Conservation (phyloP, 768 basidiomycete species). For the Clavulina sp. region DNA sequence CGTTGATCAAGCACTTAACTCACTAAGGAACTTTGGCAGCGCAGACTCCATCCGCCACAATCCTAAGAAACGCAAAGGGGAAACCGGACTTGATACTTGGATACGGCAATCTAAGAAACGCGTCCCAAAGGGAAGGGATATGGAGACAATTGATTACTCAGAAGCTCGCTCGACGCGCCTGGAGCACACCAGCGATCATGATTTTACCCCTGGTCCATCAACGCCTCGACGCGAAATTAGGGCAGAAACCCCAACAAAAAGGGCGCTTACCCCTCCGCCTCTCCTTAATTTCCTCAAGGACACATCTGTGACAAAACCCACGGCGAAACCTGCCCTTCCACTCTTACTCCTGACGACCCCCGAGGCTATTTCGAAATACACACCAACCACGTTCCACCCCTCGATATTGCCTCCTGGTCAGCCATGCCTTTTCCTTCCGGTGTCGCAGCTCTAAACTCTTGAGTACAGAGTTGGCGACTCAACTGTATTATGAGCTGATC, state of each 20-base stretch:
- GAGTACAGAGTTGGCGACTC: conserved; percentile 42
- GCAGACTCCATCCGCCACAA: conserved; percentile 12
- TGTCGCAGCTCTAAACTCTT: background rate
- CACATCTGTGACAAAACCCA: conserved; percentile 24
- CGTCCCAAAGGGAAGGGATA: background rate
- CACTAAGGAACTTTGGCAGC: conserved; percentile 3
- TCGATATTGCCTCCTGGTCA: conserved; percentile 39
- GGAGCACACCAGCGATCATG: conserved; percentile 3
- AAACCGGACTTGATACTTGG: conserved; percentile 37
- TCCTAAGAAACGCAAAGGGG: conserved; percentile 33
- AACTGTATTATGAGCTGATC: conserved; percentile 56
- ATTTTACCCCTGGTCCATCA: background rate
- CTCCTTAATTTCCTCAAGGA: conserved; percentile 41
- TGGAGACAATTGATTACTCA: background rate
- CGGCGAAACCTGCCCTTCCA: conserved; percentile 26
- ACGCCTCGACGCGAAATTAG: conserved; percentile 6
- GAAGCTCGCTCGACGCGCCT: conserved; percentile 3
- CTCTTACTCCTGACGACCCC: conserved; percentile 49
- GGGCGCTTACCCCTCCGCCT: conserved; percentile 5
- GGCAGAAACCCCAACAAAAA: background rate
- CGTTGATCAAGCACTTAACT: conserved; percentile 24
- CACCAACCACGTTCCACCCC: conserved; percentile 56
- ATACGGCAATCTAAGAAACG: conserved; percentile 17
- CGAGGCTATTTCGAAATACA: conserved; percentile 45
- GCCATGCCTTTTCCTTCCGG: background rate